Conservation (phyloP, 140 eudicot genomes). For the Senecio squalidus region DNA sequence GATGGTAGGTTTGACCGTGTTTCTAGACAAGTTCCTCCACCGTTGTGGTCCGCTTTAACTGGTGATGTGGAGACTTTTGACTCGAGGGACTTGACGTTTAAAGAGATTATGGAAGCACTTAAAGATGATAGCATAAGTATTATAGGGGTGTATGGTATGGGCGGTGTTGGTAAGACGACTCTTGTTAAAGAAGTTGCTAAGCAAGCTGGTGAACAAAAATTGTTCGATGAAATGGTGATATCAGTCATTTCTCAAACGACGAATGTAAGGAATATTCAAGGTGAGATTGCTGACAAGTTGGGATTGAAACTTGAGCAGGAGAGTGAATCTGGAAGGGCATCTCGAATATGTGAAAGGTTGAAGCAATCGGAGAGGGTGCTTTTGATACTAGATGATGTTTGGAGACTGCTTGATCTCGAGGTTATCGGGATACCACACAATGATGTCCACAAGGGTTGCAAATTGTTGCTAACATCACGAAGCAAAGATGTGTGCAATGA, state of each 20-base stretch:
- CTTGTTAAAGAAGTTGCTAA: conserved; percentile 25
- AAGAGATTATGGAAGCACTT: conserved; percentile 24
- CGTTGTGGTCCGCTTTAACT: conserved; percentile 18
- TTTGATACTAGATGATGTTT: conserved; percentile 41
- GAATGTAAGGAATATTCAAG: conserved; percentile 18
- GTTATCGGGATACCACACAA: conserved; percentile 22
- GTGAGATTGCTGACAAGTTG: conserved; percentile 26
- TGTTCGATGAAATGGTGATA: conserved; percentile 37
- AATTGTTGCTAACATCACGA: conserved; percentile 22
- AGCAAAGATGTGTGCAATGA: conserved; percentile 9
- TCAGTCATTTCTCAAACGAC: conserved; percentile 26
- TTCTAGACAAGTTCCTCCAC: conserved; percentile 20
- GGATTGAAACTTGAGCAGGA: conserved; percentile 23
- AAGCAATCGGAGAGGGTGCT: conserved; percentile 13
- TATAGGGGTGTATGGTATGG: conserved; percentile 44
- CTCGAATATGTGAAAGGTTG: conserved; percentile 25
- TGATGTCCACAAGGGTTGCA: conserved; percentile 13
- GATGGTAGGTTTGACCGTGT: conserved; percentile 14
- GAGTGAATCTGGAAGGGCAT: conserved; percentile 15
- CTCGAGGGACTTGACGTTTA: conserved; percentile 14
- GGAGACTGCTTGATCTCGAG: conserved; percentile 22
- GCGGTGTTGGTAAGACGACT: conserved; percentile 42
- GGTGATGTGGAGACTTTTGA: conserved; percentile 20
- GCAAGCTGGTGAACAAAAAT: conserved; percentile 6
- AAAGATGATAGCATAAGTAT: conserved; percentile 11